A percentile compares a stretch with the other conserved stretches of the same genome.
Evolutionary conservation across 345 rosid genomes (phyloP).

Genomic region (Brassica juncea): DNA sequence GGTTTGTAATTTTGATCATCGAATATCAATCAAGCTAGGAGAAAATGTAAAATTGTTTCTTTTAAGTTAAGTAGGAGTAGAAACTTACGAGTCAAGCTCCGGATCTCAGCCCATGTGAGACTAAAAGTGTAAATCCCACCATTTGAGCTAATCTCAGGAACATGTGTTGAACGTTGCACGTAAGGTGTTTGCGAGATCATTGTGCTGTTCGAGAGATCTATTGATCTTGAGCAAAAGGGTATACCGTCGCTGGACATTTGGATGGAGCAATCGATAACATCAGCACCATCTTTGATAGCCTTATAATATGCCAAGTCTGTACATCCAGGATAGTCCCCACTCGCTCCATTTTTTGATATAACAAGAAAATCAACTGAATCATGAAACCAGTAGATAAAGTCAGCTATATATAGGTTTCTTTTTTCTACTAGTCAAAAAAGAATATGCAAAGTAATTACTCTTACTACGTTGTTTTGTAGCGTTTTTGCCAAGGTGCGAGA

Average conservation of each 20-base stretch:
- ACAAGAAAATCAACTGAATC: slow-evolving; percentile 35
- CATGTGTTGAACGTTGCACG: slow-evolving; percentile 21
- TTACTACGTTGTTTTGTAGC: slow-evolving; percentile 53
- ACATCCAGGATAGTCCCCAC: not conserved
- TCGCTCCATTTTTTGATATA: slow-evolving; percentile 45
- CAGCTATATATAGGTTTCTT: not conserved
- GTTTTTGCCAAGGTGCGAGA: slow-evolving; percentile 51
- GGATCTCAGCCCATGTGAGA: slow-evolving; percentile 58
- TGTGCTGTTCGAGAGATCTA: slow-evolving; percentile 54
- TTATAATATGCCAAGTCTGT: slow-evolving; percentile 16
- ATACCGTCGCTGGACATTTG: slow-evolving; percentile 1
- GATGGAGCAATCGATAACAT: not conserved
- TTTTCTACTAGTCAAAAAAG: not conserved
- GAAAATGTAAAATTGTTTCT: not conserved
- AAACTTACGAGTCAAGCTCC: slow-evolving; percentile 56
- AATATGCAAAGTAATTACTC: not conserved
- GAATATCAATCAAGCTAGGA: not conserved
- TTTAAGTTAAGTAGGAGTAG: not conserved
- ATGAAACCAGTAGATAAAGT: not conserved
- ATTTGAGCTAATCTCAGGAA: slow-evolving; percentile 44
- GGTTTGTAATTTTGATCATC: not conserved
- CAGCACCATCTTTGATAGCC: slow-evolving; percentile 48
- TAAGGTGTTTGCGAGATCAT: slow-evolving; percentile 32
- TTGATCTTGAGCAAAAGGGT: slow-evolving; percentile 59
- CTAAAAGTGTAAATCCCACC: slow-evolving; percentile 57